Conservation (phyloP, 108 stramenopile genomes). For the Nitzschia putrida region DNA sequence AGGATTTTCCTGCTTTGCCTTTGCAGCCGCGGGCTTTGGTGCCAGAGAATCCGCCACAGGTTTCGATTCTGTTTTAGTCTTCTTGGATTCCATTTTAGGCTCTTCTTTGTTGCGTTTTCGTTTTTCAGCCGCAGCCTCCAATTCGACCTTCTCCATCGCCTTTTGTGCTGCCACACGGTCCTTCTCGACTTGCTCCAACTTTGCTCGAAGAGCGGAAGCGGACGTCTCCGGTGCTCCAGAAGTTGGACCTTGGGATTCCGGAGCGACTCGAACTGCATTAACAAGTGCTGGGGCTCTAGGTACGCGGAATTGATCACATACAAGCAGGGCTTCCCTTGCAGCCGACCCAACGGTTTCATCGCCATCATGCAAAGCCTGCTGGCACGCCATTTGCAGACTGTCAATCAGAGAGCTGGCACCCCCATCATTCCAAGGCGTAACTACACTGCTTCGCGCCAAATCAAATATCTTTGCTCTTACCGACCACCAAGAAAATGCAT, state of each 20-base stretch:
- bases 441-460: conserved; percentile 25
- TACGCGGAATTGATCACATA: conserved; percentile 31
- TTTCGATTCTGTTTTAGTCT: background rate
- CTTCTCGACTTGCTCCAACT: conserved; percentile 18
- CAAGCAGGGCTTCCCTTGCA: conserved; percentile 25
- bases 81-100: background rate
- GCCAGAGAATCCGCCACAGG: background rate
- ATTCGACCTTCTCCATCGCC: conserved; percentile 22
- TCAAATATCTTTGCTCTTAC: conserved; percentile 23
- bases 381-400: conserved; percentile 15
- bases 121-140: conserved; percentile 21
- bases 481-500: conserved; percentile 13
- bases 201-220: conserved; percentile 8
- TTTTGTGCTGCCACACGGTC: conserved; percentile 10
- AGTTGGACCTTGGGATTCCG: background rate
- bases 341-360: conserved; percentile 23
- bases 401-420: conserved; percentile 21
- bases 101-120: conserved; percentile 25
- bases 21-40: background rate
- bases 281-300: conserved; percentile 48
- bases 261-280: conserved; percentile 8
- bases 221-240: background rate
- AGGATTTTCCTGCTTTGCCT: background rate
- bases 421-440: conserved; percentile 54
- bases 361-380: background rate